Base-by-base conservation (phyloP, 2,329 filamentous ascomycete genomes). In the Fusarium austroafricanum region DNA sequence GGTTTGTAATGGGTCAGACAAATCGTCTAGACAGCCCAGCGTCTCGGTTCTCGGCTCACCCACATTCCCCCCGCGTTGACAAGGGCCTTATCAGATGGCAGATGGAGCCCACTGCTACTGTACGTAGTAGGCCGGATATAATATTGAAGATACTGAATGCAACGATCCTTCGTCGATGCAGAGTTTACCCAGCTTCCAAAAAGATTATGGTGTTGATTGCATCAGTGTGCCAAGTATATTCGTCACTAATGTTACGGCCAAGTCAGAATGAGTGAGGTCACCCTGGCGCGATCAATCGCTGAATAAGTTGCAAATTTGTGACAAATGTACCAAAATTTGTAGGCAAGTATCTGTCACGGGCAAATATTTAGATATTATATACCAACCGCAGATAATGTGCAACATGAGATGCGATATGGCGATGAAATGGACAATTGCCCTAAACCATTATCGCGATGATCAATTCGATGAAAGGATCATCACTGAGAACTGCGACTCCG, bases 61-160 rank as follows among this genome's bases (percentile, higher is more conserved):
- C 49, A 52, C 50, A 23, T 61, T 31, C 46, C 59, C 65, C 65
- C 61, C 49, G 60, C 60, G 60, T 57, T 63, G 20, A 29, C 33
- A 26, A 43, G 31, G 18, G 29, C 46, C 35, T 68, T 66, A 68
- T 68, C 65, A 57, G 71, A 90, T 61, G 59, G 88, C 28, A 45
- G 80, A 23, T 55, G 43, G 18, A 61, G 21, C 37, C n/a, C 40
- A 42, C 46, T 55, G n/a, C n/a, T n/a, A n/a, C n/a, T n/a, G n/a
- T n/a, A n/a, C n/a, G n/a, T n/a, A n/a, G n/a, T n/a, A 46, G 21
- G 12, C 59, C 42, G 3, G 21, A 47, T 39, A 23, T 12, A 21
- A 21, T 26, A 4, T n/a, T 15, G 18, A 45, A 8, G 43, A 57
- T 57, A 40, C 46, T 31, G 12, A 17, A 35, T 15, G 26, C 14